Evolutionary conservation across 345 rosid genomes (phyloP), one percentile per base, ranked within the genome.

Genomic region (Bruguiera gymnorhiza): DNA sequence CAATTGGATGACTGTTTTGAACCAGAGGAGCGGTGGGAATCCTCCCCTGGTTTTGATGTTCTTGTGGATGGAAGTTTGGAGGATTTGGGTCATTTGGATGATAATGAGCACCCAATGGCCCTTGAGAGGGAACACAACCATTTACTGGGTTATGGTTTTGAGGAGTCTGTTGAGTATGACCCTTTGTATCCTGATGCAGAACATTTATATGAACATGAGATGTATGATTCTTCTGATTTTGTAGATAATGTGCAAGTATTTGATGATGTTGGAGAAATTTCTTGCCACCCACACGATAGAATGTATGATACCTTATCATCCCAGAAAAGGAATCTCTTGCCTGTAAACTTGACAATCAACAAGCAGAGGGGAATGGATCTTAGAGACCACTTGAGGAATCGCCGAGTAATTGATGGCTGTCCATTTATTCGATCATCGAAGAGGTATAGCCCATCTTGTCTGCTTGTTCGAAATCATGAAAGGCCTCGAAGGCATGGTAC

Each of bases 301-400:
- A 73, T 77, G 52, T 36, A 60, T 69, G 84, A 54, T 70, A 39
- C 82, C 58, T 18, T 72, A 53, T 54, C 67, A 59, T 55, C 74
- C 48, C 61, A 32, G 19, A 79, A 80, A 69, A 83, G 87, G 67
- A 72, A 76, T 71, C 23, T 72, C 59, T 73, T 65, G 60, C 76
- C 72, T 2, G 8, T 55, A 55, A 74, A 79, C 66, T 36, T 57
- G 60, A 54, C 70, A 27, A 57, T 60, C 50, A 74, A 71, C 37
- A 65, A 67, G 43, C n/a, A 1, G 69, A 34, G 43, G 36, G 48
- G 32, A 57, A 21, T 71, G 67, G 86, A 83, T 80, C 86, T 85
- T 63, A 78, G 84, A 54, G 79, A 80, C 67, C 59, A 62, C 69
- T 63, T 83, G 71, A 68, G 77, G 36, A 76, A 63, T 46, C 72